Evolutionary conservation across 805 yeast species (phyloP), one percentile per base, ranked within the genome.

Genomic region (Wickerhamomyces queroliae): DNA sequence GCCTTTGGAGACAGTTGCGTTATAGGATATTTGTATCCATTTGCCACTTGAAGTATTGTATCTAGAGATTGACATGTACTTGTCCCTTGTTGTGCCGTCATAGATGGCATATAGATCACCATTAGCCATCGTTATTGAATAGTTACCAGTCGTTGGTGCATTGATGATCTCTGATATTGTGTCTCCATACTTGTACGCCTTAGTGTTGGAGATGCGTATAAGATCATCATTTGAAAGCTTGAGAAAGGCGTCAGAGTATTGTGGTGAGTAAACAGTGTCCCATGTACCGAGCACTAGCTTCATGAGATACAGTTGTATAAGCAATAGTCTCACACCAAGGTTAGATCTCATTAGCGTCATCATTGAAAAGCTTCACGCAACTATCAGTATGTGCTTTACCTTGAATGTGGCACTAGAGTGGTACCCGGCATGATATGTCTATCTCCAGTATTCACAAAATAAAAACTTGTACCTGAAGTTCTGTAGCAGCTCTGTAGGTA

Each of bases 251-350:
- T 31, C 43, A 12, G 36, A 33, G 7, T 42, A 34, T 1, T 21
- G 5, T 18, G 52, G 55, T 2, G 55, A 46, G 20, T 50, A 41
- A 0, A 52, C 34, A 0, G 56, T 39, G 32, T 45, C 50, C 58
- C 39, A 37, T 6, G 13, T 12, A 28, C 31, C 16, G 10, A 28
- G 13, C 3, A 28, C 15, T 9, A 16, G 15, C 15, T 9, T 28
- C 15, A 20, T 28, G 31, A 28, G 17, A n/a, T 12, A 13, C 3
- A 22, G 22, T 22, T 18, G 15, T 30, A 30, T 30, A 18, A 30
- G 13, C 31, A 19, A 28, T 16, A 28, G 20, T 28, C 17, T 20
- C 16, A 28, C 21, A 12, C 33, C 33, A 6, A 12, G 5, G 22
- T n/a, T n/a, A n/a, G n/a, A n/a, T n/a, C n/a, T n/a, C n/a, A n/a